A percentile compares a stretch with the other conserved stretches of the same genome.
These are phyloP conservation scores for Tulasnella calospora DNA, from an alignment of 768 basidiomycete species.

Conservation along the genomic window DNA sequence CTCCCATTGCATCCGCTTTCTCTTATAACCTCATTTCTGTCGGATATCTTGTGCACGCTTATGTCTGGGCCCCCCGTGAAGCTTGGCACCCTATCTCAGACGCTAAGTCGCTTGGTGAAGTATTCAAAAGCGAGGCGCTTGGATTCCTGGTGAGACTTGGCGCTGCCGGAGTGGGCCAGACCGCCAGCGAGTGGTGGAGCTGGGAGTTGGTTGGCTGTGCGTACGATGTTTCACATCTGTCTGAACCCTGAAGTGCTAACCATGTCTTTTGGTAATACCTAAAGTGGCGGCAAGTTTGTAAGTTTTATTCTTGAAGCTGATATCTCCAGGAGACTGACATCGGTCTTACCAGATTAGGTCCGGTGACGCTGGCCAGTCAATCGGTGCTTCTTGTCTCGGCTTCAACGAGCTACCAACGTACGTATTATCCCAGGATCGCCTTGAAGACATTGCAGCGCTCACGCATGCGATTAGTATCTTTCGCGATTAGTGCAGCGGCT, in stretches of 20 bases:
- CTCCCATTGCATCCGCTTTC: conserved; percentile 82
- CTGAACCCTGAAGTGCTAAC: conserved; percentile 2
- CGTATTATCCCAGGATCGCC: conserved; percentile 47
- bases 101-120: conserved; percentile 32
- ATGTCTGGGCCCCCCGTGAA: conserved; percentile 54
- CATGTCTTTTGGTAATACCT: neutral
- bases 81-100: conserved; percentile 72
- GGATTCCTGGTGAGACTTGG: conserved; percentile 70
- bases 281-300: conserved; percentile 54
- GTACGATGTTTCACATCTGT: conserved; percentile 29
- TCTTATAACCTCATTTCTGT: conserved; percentile 80
- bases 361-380: conserved; percentile 78
- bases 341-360: conserved; percentile 56
- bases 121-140: conserved; percentile 60
- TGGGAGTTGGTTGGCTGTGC: conserved; percentile 76
- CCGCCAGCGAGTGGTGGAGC: conserved; percentile 82
- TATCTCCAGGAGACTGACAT: conserved; percentile 25
- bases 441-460: neutral
- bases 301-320: conserved; percentile 26
- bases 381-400: conserved; percentile 75
- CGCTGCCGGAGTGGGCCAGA: conserved; percentile 66
- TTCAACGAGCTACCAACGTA: conserved; percentile 75
- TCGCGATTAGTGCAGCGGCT: conserved; percentile 61
- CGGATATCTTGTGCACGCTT: conserved; percentile 57
- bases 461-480: conserved; percentile 10